Conservation (phyloP, 176 grass and related monocot genomes). For the Eleusine coracana region DNA sequence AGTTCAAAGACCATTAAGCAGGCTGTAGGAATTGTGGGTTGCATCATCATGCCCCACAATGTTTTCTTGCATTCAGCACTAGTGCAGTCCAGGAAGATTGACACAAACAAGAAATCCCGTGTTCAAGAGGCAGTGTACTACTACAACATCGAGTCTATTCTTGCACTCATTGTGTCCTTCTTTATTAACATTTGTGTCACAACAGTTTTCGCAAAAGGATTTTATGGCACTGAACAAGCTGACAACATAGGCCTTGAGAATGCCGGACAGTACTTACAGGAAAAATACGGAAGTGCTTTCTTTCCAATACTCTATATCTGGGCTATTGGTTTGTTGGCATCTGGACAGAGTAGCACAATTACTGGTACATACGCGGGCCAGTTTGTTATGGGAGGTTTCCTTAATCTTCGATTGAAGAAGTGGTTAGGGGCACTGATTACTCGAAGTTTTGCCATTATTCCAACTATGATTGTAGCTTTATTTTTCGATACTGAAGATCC, state of each 20-base stretch:
- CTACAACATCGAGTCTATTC: conserved; percentile 83
- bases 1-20: conserved; percentile 79
- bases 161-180: conserved; percentile 80
- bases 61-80: conserved; percentile 91
- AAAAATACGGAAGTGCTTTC: conserved; percentile 71
- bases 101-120: conserved; percentile 71
- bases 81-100: conserved; percentile 87
- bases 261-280: conserved; percentile 86
- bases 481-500: conserved; percentile 92
- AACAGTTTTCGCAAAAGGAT: conserved; percentile 87
- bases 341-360: conserved; percentile 93
- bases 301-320: conserved; percentile 96
- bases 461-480: conserved; percentile 87
- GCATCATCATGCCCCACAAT: conserved; percentile 95
- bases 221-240: conserved; percentile 77
- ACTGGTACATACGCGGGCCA: conserved; percentile 93
- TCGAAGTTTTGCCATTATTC: conserved; percentile 85
- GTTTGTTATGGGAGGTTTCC: conserved; percentile 92
- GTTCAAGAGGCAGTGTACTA: conserved; percentile 88
- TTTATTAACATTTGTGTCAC: conserved; percentile 94
- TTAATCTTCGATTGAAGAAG: conserved; percentile 96
- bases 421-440: conserved; percentile 86
- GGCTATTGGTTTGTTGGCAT: conserved; percentile 87
- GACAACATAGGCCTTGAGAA: conserved; percentile 82
- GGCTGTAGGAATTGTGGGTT: conserved; percentile 87